A percentile compares a stretch with the other conserved stretches of the same genome.
Evolutionary conservation across 441 rosid species (phyloP).

Genomic region (Erysimum cheiri): DNA sequence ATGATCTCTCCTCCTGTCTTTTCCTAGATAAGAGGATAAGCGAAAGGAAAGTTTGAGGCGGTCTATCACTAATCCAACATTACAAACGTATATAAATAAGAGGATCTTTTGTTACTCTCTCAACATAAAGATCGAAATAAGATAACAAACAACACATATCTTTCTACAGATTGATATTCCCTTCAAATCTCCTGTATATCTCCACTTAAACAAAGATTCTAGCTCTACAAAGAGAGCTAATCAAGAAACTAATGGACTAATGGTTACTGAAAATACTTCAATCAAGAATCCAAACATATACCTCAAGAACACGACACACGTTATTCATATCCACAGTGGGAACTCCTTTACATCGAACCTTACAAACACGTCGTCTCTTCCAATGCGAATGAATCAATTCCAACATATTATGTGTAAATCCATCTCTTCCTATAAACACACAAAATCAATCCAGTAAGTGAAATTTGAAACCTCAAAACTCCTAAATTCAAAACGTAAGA

Average conservation of each 20-base stretch:
- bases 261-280: too few species aligned
- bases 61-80: slow-evolving; percentile 12
- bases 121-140: slow-evolving; percentile 1
- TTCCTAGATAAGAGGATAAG: slow-evolving; percentile 50
- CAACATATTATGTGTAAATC: slow-evolving; percentile 95
- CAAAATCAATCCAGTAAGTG: neutral
- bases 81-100: neutral
- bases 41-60: neutral
- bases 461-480: neutral
- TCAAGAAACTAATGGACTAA: too few species aligned
- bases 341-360: slow-evolving; percentile 85
- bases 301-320: slow-evolving; percentile 87
- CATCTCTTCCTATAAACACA: slow-evolving; percentile 73
- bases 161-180: slow-evolving; percentile 10
- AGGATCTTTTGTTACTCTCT: slow-evolving; percentile 2
- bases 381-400: slow-evolving; percentile 86
- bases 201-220: neutral
- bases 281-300: slow-evolving; percentile 30
- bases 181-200: slow-evolving; percentile 3
- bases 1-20: slow-evolving; percentile 85
- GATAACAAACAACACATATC: neutral
- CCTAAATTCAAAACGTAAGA: neutral
- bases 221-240: neutral
- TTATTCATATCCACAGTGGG: slow-evolving; percentile 94
- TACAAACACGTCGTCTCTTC: slow-evolving; percentile 79